Conservation (phyloP, 495 filamentous ascomycete genomes). For the Friedmanniomyces endolithicus region DNA sequence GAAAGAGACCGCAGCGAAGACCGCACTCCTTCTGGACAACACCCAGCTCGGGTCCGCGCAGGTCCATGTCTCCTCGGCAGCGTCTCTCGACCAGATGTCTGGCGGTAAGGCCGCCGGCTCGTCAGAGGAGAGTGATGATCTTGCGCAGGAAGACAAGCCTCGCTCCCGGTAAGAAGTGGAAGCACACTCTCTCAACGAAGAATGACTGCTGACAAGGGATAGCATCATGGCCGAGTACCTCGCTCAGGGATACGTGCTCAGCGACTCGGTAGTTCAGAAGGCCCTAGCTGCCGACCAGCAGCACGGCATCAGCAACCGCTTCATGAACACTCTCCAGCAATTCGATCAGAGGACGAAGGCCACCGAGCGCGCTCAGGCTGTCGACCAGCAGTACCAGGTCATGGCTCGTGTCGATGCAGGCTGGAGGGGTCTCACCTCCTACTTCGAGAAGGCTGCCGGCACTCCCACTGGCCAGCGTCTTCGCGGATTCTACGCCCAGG, state of each 20-base stretch:
- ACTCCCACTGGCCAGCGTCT: constrained; percentile 79
- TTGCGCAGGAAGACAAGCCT: constrained; percentile 91
- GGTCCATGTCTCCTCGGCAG: constrained; percentile 61
- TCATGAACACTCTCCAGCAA: constrained; percentile 56
- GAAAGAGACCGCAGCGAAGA: constrained; percentile 89
- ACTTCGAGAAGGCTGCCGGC: constrained; percentile 83
- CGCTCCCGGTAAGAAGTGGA: constrained; percentile 43
- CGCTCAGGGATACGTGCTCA: constrained; percentile 80
- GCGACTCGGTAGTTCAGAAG: constrained; percentile 68
- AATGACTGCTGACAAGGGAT: not conserved
- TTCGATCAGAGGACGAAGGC: constrained; percentile 77
- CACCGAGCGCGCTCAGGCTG: constrained; percentile 58
- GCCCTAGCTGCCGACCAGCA: constrained; percentile 83
- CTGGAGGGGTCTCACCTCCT: constrained; percentile 56
- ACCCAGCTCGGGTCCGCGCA: constrained; percentile 75
- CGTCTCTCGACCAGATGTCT: constrained; percentile 53
- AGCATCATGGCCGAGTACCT: constrained; percentile 85
- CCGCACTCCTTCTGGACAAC: constrained; percentile 89
- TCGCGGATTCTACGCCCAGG: constrained; percentile 68
- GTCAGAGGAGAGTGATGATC: constrained; percentile 47
- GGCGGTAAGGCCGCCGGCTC: constrained; percentile 35
- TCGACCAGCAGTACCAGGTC: constrained; percentile 67
- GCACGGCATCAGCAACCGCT: constrained; percentile 69
- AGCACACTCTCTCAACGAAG: not conserved
- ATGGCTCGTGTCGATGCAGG: constrained; percentile 49